phyloP scores from a whole-genome alignment of 2,329 filamentous ascomycete genomes.

The Diaporthe helianthi region DNA sequence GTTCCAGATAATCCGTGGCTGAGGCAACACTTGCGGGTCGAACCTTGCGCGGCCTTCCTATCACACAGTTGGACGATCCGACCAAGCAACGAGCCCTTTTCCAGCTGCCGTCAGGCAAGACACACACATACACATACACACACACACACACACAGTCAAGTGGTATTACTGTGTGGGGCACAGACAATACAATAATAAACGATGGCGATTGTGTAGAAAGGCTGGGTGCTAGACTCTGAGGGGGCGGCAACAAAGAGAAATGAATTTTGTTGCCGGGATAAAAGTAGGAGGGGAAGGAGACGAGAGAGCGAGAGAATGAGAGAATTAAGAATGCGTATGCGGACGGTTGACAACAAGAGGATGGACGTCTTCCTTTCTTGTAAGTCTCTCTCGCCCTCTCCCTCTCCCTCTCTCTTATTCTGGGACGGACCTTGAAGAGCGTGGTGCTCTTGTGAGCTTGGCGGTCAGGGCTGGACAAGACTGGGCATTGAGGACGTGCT shows the following conservation, averaged over 20 bases:
- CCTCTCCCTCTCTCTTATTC: not conserved
- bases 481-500: constrained; percentile 18
- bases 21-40: constrained; percentile 17
- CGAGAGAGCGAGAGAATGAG: constrained; percentile 18
- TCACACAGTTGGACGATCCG: not conserved
- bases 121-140: not conserved
- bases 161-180: constrained; percentile 11
- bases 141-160: constrained; percentile 1
- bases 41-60: constrained; percentile 2
- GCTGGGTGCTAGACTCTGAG: not conserved
- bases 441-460: constrained; percentile 23
- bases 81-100: not conserved
- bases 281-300: not conserved
- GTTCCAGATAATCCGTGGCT: constrained; percentile 3
- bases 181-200: not conserved
- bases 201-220: not conserved
- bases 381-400: not conserved
- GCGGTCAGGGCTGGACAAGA: constrained; percentile 20
- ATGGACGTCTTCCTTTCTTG: constrained; percentile 17
- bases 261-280: constrained; percentile 6
- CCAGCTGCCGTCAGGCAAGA: not conserved
- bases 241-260: not conserved
- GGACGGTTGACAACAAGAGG: constrained; percentile 1
- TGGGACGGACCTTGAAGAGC: constrained; percentile 7
- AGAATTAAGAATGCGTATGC: constrained; percentile 6